These are phyloP conservation scores for Haematococcus lacustris DNA, from an alignment of 139 green algal genomes.

Conservation along the genomic window DNA sequence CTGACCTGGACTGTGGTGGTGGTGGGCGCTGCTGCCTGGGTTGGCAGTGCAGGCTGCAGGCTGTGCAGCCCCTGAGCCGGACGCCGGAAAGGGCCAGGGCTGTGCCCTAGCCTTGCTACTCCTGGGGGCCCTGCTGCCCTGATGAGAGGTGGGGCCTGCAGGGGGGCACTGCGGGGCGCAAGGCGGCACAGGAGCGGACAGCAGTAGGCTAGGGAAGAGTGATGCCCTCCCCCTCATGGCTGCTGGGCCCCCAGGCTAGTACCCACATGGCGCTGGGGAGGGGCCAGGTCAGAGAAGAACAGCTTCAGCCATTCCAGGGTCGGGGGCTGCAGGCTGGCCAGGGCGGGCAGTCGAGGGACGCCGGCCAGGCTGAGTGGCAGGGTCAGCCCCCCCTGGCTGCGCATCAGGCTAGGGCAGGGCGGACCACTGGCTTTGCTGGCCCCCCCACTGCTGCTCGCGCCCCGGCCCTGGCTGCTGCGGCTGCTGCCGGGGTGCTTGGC, in stretches of 20 bases:
- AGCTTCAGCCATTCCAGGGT: constrained; percentile 26
- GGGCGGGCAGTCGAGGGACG: constrained; percentile 1
- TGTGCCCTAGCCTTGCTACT: neutral
- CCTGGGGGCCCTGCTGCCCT: too few species aligned
- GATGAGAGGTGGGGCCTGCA: too few species aligned
- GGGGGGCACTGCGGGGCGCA: too few species aligned
- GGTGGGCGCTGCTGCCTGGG: neutral
- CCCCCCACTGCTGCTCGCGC: neutral
- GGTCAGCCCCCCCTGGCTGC: neutral
- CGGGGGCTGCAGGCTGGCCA: constrained; percentile 15
- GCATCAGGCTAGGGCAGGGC: too few species aligned
- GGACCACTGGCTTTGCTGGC: too few species aligned
- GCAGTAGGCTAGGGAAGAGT: neutral
- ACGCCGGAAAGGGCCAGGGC: neutral
- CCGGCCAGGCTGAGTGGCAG: constrained; percentile 2
- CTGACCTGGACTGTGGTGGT: too few species aligned
- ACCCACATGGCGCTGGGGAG: constrained; percentile 30
- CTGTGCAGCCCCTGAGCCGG: neutral
- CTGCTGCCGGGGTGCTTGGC: neutral
- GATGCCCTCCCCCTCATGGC: neutral
- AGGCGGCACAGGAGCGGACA: neutral
- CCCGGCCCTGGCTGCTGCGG: neutral
- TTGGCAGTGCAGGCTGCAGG: neutral
- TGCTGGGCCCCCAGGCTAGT: neutral
- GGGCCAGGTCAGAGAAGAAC: constrained; percentile 36